Evolutionary conservation across 441 rosid genomes (phyloP), one percentile per base, ranked within the genome.

Genomic region (Eruca vesicaria): DNA sequence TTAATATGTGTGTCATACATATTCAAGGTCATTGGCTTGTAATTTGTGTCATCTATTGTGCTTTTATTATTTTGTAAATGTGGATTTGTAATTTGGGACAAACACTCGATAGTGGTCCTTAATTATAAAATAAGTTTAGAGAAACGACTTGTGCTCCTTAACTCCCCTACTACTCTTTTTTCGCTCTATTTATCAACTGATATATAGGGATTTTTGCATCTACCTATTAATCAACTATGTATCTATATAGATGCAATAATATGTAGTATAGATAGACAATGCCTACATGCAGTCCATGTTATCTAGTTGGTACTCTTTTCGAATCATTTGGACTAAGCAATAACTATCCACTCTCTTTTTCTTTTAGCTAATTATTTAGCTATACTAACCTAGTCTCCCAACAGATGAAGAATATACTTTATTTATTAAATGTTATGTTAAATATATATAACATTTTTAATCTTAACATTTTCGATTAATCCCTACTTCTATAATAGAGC

Each of bases 111-210:
- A 21, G 53, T 41, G 41, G 9, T 56, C n/a, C 21, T 55, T 53
- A 18, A 20, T 20, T 53, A 20, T 53, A 68, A n/a, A 55, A 68
- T 28, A 71, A 41, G 36, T n/a, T 45, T 71, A 50, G 32, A 68
- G 62, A 61, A 69, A 72, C 43, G 64, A 76, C 66, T 69, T 76
- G 79, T 69, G 62, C 55, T 63, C 79, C 79, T 76, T 76, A 76
- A 76, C 75, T 63, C 71, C 43, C 68, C 75, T 66, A 76, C 75
- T 57, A 63, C 73, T 43, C 15, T 63, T 23, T n/a, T 61, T 15
- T 48, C 33, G 43, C 52, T 70, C 31, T 56, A 23, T 36, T 35
- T 69, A 52, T 69, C 65, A 58, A 69, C 58, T 9, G 5, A 41
- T 36, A 14, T 38, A 43, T 18, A 38, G 5, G 43, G 31, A 4